These are phyloP conservation scores for Eucalyptus regnans DNA, from an alignment of 345 rosid genomes.

Conservation along the genomic window DNA sequence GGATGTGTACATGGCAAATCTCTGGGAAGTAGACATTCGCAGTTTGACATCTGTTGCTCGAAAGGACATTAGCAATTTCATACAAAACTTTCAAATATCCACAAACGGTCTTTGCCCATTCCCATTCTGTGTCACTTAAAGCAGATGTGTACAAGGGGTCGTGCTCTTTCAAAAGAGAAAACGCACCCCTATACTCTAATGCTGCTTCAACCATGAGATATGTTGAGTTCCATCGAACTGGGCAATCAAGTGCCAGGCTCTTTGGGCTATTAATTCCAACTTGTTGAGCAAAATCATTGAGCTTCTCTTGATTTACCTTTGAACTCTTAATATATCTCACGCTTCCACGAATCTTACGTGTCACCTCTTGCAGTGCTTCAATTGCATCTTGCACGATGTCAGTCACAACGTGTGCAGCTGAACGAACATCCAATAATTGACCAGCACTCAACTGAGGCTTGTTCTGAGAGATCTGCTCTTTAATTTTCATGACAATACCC, in stretches of 20 bases:
- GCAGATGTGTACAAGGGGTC: slow-evolving; percentile 39
- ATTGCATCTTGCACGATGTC: slow-evolving; percentile 56
- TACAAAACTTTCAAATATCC: slow-evolving; percentile 48
- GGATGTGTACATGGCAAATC: slow-evolving; percentile 76
- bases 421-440: slow-evolving; percentile 63
- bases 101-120: slow-evolving; percentile 45
- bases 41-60: slow-evolving; percentile 51
- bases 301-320: slow-evolving; percentile 45
- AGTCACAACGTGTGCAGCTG: slow-evolving; percentile 56
- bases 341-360: slow-evolving; percentile 62
- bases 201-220: slow-evolving; percentile 70
- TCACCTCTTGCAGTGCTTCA: slow-evolving; percentile 49
- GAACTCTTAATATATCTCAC: slow-evolving; percentile 75
- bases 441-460: slow-evolving; percentile 48
- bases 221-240: slow-evolving; percentile 63
- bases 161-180: slow-evolving; percentile 52
- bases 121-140: slow-evolving; percentile 75
- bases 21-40: slow-evolving; percentile 85
- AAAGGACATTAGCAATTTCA: slow-evolving; percentile 49
- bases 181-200: slow-evolving; percentile 50
- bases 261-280: slow-evolving; percentile 48
- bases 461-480: slow-evolving; percentile 47
- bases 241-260: slow-evolving; percentile 51
- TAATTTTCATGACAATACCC: slow-evolving; percentile 51
- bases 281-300: slow-evolving; percentile 57